These are phyloP conservation scores for Verticillium longisporum DNA, from an alignment of 2,329 filamentous ascomycete genomes.

Conservation along the genomic window DNA sequence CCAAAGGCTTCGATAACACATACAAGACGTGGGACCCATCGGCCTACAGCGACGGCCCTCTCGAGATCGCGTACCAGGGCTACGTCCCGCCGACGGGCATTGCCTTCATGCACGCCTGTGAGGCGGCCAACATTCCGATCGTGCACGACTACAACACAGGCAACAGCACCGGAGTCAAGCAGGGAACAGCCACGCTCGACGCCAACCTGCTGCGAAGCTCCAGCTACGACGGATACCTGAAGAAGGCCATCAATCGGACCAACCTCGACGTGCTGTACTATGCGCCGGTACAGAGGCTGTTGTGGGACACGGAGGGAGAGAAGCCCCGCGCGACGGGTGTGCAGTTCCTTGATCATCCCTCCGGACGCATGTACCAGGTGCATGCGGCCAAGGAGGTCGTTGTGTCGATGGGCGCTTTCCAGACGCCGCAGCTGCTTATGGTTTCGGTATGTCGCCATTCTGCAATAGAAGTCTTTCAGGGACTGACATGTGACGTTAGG, in stretches of 20 bases:
- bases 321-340: constrained; percentile 15
- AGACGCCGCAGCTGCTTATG: constrained; percentile 12
- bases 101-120: constrained; percentile 17
- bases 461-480: not conserved
- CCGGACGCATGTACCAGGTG: constrained; percentile 11
- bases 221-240: constrained; percentile 17
- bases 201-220: constrained; percentile 16
- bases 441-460: constrained; percentile 5
- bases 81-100: constrained; percentile 20
- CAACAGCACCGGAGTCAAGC: constrained; percentile 19
- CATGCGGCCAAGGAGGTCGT: constrained; percentile 10
- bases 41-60: constrained; percentile 17
- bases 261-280: constrained; percentile 19
- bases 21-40: constrained; percentile 18
- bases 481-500: not conserved
- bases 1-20: constrained; percentile 15
- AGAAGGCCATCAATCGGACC: constrained; percentile 10
- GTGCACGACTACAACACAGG: constrained; percentile 18
- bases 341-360: constrained; percentile 17
- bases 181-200: constrained; percentile 17
- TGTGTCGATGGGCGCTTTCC: constrained; percentile 9
- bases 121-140: constrained; percentile 14
- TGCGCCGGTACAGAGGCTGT: constrained; percentile 14
- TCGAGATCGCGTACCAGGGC: constrained; percentile 17
- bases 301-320: constrained; percentile 9